Conservation (phyloP, 2,329 filamentous ascomycete genomes). For the Aureobasidium lini region DNA sequence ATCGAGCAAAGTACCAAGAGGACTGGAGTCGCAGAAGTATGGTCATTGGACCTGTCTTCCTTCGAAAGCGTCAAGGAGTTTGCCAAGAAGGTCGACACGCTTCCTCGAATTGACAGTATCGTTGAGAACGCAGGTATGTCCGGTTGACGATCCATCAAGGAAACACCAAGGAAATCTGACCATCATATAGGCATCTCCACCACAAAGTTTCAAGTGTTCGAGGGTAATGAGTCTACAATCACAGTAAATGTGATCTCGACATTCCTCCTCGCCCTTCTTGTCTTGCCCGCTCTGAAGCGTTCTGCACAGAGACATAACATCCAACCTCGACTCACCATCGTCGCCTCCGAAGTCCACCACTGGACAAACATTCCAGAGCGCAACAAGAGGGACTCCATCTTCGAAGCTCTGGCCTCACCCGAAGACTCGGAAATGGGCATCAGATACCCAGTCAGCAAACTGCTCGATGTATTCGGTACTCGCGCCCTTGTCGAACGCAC, state of each 20-base stretch:
- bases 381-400: conserved; percentile 24
- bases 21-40: conserved; percentile 35
- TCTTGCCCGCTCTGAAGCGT: conserved; percentile 46
- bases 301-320: conserved; percentile 28
- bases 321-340: conserved; percentile 32
- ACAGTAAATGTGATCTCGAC: conserved; percentile 49
- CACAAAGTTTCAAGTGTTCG: conserved; percentile 26
- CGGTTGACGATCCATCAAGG: too few species aligned
- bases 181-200: conserved; percentile 30
- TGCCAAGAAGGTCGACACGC: conserved; percentile 23
- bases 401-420: conserved; percentile 32
- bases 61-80: conserved; percentile 34
- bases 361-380: conserved; percentile 33
- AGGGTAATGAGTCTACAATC: conserved; percentile 43
- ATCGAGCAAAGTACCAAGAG: conserved; percentile 31
- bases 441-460: conserved; percentile 41
- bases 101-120: conserved; percentile 21
- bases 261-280: conserved; percentile 41
- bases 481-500: conserved; percentile 32
- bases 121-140: conserved; percentile 24
- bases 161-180: not conserved
- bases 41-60: conserved; percentile 37
- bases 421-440: conserved; percentile 30
- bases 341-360: conserved; percentile 38
- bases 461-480: conserved; percentile 41